A percentile compares a stretch with the other conserved stretches of the same genome.
Evolutionary conservation across 495 filamentous ascomycete genomes (phyloP).

Genomic region (Jackrogersella minutella): DNA sequence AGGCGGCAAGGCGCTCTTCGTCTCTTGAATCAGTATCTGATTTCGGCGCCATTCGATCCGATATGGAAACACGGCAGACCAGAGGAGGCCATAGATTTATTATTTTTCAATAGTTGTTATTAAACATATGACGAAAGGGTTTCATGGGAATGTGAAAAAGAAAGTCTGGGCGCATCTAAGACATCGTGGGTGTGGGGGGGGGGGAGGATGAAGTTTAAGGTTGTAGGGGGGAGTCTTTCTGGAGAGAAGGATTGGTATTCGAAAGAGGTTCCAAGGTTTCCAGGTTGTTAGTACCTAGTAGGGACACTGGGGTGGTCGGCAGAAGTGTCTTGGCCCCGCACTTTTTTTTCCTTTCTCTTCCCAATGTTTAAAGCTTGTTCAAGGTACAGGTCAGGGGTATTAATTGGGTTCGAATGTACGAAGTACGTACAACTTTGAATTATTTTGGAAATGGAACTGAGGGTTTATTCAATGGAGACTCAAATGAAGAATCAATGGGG

Average conservation of each 20-base stretch:
- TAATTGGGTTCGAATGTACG: not conserved
- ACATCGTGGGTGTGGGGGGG: too few relatives aligned
- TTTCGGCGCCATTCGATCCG: constrained; percentile 40
- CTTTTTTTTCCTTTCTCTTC: constrained; percentile 6
- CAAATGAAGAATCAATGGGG: not conserved
- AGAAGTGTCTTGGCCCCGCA: constrained; percentile 40
- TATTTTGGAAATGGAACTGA: not conserved
- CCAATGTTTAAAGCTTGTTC: constrained; percentile 20
- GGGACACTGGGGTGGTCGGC: too few relatives aligned
- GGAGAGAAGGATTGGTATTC: not conserved
- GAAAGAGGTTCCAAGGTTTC: not conserved
- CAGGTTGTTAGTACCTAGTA: too few relatives aligned
- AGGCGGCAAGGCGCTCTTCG: constrained; percentile 61
- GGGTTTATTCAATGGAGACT: not conserved
- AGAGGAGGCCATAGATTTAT: constrained; percentile 40
- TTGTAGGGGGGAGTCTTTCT: constrained; percentile 15
- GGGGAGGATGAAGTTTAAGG: too few relatives aligned
- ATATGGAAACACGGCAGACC: constrained; percentile 33
- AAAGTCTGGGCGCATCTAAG: constrained; percentile 9
- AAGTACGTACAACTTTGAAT: not conserved
- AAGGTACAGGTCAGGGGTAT: constrained; percentile 15
- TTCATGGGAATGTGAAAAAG: too few relatives aligned
- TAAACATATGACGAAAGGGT: constrained; percentile 17
- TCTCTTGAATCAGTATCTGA: constrained; percentile 41
- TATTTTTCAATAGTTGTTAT: too few relatives aligned